These are phyloP conservation scores for Ophiostoma perfectum DNA, from an alignment of 2,329 filamentous ascomycete species.

Conservation along the genomic window DNA sequence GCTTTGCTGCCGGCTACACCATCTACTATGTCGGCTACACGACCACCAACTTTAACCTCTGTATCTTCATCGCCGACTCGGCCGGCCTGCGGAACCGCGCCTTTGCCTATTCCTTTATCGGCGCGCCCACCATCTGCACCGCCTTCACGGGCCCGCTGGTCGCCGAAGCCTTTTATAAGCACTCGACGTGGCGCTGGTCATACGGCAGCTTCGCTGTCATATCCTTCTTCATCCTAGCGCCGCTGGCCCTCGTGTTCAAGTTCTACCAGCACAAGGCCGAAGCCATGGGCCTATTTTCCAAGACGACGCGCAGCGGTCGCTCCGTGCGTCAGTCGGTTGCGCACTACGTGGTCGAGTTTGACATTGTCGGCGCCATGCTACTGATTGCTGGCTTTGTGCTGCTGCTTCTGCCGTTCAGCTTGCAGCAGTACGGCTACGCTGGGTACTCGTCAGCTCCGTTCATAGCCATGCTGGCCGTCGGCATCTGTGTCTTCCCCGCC, in stretches of 20 bases:
- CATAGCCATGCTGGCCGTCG: constrained; percentile 39
- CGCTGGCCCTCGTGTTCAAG: constrained; percentile 52
- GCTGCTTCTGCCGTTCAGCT: constrained; percentile 64
- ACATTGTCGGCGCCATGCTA: constrained; percentile 56
- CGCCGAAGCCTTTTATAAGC: constrained; percentile 45
- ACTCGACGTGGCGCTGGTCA: constrained; percentile 62
- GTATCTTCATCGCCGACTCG: constrained; percentile 63
- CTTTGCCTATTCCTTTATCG: constrained; percentile 57
- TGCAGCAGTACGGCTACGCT: constrained; percentile 42
- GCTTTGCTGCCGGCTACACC: constrained; percentile 59
- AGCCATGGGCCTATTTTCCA: constrained; percentile 44
- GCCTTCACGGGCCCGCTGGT: constrained; percentile 59
- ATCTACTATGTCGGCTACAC: constrained; percentile 58
- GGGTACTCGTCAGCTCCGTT: constrained; percentile 41
- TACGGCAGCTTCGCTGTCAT: constrained; percentile 63
- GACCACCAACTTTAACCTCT: constrained; percentile 40
- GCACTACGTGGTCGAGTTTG: constrained; percentile 58
- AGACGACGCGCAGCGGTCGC: constrained; percentile 38
- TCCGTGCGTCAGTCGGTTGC: constrained; percentile 43
- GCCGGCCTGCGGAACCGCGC: constrained; percentile 60
- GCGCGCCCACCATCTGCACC: constrained; percentile 61
- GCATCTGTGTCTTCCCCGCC: constrained; percentile 34
- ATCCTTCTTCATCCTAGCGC: constrained; percentile 52
- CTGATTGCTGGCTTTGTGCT: constrained; percentile 56
- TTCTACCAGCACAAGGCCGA: constrained; percentile 57